Evolutionary conservation across 805 yeast species (phyloP), one percentile per base, ranked within the genome.

Genomic region (Wickerhamomyces mucosus): DNA sequence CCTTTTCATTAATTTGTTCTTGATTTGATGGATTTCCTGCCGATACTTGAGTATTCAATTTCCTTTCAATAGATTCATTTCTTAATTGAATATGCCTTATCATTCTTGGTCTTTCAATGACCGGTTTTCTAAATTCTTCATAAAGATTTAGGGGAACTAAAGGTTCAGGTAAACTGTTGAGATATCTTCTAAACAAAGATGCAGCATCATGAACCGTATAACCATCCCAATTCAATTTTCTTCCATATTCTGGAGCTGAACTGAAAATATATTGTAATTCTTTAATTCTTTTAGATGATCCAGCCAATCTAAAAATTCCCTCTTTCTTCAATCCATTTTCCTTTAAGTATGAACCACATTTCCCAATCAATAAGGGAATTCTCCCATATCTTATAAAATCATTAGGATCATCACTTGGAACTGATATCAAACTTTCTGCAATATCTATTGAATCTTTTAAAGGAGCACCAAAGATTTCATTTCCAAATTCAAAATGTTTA

Each of bases 201-300:
- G 97, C 95, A 1, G 96, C 96, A 56, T 92, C 99, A 58, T 92
- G 98, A 10, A 89, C 96, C 1, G 86, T 84, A 58, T 75, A 92
- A 1, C 94, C 89, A 29, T 83, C 86, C 98, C 97, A 92, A 21
- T 45, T 46, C 27, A 88, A 67, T 43, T 79, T 80, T 31, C 85
- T 72, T 13, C 98, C 99, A 52, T 80, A 92, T 37, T 74, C 75
- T 1, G 98, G 97, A 3, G 96, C 85, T 2, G 81, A 59, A 34
- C 88, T 83, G 61, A 92, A 92, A 11, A 78, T 65, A 23, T 72
- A 67, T 53, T 92, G 97, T 23, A 92, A 64, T 42, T 84, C 88
- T 45, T 84, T 82, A 22, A 92, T 78, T 34, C 98, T 68, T 49
- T 85, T 81, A 19, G 84, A 76, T 12, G 94, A 79, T 4, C 98